These are phyloP conservation scores for Nannizzia gypsea DNA, from an alignment of 2,329 filamentous ascomycete genomes.

Conservation along the genomic window DNA sequence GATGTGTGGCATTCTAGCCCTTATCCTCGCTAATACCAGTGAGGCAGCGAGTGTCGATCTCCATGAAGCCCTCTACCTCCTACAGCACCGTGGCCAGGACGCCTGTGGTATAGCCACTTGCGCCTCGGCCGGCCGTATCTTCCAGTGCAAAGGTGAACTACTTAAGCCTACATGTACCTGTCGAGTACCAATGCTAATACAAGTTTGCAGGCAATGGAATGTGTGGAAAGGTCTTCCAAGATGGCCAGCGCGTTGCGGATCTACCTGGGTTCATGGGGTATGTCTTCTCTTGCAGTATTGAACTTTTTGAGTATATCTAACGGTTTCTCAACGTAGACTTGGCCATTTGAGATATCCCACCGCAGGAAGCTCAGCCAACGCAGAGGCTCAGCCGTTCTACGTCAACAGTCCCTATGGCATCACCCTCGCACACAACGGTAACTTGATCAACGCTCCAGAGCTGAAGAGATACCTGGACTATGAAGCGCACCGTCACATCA, in stretches of 20 bases:
- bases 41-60: conserved; percentile 51
- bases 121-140: conserved; percentile 65
- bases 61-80: conserved; percentile 59
- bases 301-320: background rate
- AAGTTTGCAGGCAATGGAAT: conserved; percentile 57
- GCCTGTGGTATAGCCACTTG: conserved; percentile 72
- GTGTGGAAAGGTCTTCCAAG: conserved; percentile 71
- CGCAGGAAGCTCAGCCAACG: conserved; percentile 68
- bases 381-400: conserved; percentile 87
- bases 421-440: conserved; percentile 73
- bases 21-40: conserved; percentile 48
- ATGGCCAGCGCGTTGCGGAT: conserved; percentile 60
- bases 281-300: background rate
- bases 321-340: conserved; percentile 29
- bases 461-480: conserved; percentile 61
- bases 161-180: background rate
- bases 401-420: conserved; percentile 80
- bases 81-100: conserved; percentile 73
- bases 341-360: conserved; percentile 84
- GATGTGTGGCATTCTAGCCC: conserved; percentile 53
- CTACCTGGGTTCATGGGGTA: conserved; percentile 74
- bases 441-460: conserved; percentile 67
- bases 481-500: conserved; percentile 74
- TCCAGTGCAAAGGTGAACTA: conserved; percentile 57
- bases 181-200: background rate